These are phyloP conservation scores for Penicillium bialowiezense DNA, from an alignment of 495 filamentous ascomycete species.

Conservation along the genomic window DNA sequence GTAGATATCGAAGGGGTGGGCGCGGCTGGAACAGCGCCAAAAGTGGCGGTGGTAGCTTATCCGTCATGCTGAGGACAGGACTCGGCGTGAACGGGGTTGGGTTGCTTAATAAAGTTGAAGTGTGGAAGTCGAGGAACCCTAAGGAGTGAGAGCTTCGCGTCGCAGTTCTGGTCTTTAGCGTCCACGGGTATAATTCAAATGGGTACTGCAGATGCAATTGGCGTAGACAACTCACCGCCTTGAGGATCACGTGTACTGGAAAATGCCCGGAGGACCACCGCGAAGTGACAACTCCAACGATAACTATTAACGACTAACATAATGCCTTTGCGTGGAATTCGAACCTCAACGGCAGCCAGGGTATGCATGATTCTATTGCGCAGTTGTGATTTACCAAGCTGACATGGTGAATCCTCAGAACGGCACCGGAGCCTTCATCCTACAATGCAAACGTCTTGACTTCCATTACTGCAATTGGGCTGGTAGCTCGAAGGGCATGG, in stretches of 20 bases:
- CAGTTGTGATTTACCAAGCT: background rate
- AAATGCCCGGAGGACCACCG: slow-evolving; percentile 17
- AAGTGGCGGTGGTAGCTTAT: slow-evolving; percentile 89
- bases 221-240: slow-evolving; percentile 17
- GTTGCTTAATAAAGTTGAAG: slow-evolving; percentile 10
- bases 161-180: slow-evolving; percentile 11
- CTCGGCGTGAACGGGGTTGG: background rate
- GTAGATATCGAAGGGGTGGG: slow-evolving; percentile 85
- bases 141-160: slow-evolving; percentile 24
- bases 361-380: slow-evolving; percentile 21
- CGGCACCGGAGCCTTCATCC: slow-evolving; percentile 92
- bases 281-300: background rate
- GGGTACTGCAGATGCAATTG: slow-evolving; percentile 12
- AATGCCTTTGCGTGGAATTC: slow-evolving; percentile 70
- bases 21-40: slow-evolving; percentile 92
- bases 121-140: slow-evolving; percentile 9
- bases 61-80: slow-evolving; percentile 65
- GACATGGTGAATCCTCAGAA: slow-evolving; percentile 55
- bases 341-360: slow-evolving; percentile 35
- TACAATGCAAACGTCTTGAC: slow-evolving; percentile 93
- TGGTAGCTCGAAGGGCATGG: slow-evolving; percentile 90
- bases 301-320: slow-evolving; percentile 25
- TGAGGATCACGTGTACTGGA: slow-evolving; percentile 21
- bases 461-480: slow-evolving; percentile 96
- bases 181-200: no score